phyloP scores from a whole-genome alignment of 768 basidiomycete genomes.

The Cystobasidium tubakii region DNA sequence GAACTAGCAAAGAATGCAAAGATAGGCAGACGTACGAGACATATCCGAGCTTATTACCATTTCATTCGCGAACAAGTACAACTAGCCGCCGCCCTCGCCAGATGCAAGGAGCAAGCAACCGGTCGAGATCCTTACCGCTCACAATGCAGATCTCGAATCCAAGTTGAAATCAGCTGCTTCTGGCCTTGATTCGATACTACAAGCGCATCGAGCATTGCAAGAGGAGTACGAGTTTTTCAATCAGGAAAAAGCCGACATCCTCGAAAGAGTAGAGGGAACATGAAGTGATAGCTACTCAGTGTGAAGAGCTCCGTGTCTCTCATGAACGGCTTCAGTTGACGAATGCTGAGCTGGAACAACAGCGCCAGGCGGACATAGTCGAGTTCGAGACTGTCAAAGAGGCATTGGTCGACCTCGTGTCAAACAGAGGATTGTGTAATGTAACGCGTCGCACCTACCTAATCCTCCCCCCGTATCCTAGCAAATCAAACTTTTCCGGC shows the following conservation, averaged over 20 bases:
- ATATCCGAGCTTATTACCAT: no score
- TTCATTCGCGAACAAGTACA: no score
- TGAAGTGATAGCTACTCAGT: background rate
- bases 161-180: background rate
- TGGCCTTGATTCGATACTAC: background rate
- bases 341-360: background rate
- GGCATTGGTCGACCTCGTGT: background rate
- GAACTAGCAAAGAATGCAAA: no score
- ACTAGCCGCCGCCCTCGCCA: no score
- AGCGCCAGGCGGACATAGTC: background rate
- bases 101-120: no score
- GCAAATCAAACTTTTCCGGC: no score
- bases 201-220: background rate
- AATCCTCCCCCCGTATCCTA: no score
- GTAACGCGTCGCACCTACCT: no score
- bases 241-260: background rate
- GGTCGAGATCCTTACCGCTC: no score
- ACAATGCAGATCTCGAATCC: constrained; percentile 8
- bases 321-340: background rate
- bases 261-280: background rate
- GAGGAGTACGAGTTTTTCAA: background rate
- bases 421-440: background rate
- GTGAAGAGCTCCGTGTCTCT: background rate
- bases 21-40: no score
- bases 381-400: background rate